Evolutionary conservation across 106 monocot species (phyloP), one percentile per base, ranked within the genome.

Genomic region (Iris macrosiphon): DNA sequence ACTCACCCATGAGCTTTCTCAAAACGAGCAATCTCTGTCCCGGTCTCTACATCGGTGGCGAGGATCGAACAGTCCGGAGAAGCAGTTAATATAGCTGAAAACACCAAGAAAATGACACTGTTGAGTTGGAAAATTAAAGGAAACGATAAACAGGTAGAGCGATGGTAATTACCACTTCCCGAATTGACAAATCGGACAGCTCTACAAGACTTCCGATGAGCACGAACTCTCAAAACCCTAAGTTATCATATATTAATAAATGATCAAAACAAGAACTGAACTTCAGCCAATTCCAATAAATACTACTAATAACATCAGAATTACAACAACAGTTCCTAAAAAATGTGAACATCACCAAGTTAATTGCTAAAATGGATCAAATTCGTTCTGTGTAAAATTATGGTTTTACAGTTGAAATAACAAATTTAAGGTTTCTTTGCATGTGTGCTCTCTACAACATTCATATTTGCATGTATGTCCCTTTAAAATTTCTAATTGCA

Each of bases 21-120:
- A 40, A 89, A 57, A 4, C 85, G 88, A 31, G 73, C 70, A 68
- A 85, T 74, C 13, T 64, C 16, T 21, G 26, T 73, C 58, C 94
- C 94, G 47, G 89, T 77, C 61, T 82, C 84, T 45, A 79, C 73
- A 66, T 88, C 93, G n/a, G 81, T 69, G 14, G 93, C 88, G 28
- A 84, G 81, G 69, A 94, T 75, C 6, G 93, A 94, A 44, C 75
- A 74, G 68, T 95, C 94, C 24, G 82, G 56, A 23, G 94, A 95
- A 7, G 69, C 89, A 6, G 85, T 85, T 26, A 89, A 45, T 65
- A 95, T 55, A 35, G 63, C 93, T 93, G 60, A 26, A 70, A 30
- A 64, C 0, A 42, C 22, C 42, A 23, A 49, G 18, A 33, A 0
- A 38, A 16, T 24, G 10, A 4, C 4, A 24, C 43, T 7, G 7